Base-by-base conservation (phyloP, 805 yeast species). In the Barnettozyma sucrosica region DNA sequence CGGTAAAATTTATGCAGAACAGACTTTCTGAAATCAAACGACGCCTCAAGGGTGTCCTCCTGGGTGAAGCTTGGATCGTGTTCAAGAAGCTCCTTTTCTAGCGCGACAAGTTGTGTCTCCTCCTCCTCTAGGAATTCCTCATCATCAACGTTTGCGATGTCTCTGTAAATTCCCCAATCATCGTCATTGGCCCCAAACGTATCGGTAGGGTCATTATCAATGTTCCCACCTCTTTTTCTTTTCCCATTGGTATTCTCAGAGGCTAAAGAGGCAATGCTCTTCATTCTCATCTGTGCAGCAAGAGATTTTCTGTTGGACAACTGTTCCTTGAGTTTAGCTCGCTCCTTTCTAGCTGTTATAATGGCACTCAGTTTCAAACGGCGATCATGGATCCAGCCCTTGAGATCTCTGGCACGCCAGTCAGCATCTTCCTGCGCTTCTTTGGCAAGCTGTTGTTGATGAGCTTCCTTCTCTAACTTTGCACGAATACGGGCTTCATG, bases 151-250 rank as follows among this genome's bases (percentile, higher is more conserved):
- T 77, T 79, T 18, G 88, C 79, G 48, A 89, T 85, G 59, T 88
- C 93, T 57, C 93, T 77, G 63, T 92, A 92, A 16, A 89, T 82
- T 20, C 85, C 80, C 97, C 97, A 92, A 65, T 93, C 99, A 47
- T 86, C 96, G 62, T 92, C 98, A 59, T 89, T 82, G 2, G 96
- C 90, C 48, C 97, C 98, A 66, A 92, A 90, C 0, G 90, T 87
- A 66, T 92, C 98, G 57, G 81, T 88, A 14, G 95, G 95, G 63
- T 89, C 97, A 55, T 87, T 88, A 59, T 88, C 96, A 30, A 86
- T 83, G 1, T 89, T 80, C 0, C 82, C 79, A 55, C 76, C 79
- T 7, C 72, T 76, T 57, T 84, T 72, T 34, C 74, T 75, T 43
- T 76, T 72, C 33, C 71, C 56, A 0, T 68, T 65, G n/a, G 63